phyloP scores from a whole-genome alignment of 257 asterid genomes.

The Cruciata laevipes region DNA sequence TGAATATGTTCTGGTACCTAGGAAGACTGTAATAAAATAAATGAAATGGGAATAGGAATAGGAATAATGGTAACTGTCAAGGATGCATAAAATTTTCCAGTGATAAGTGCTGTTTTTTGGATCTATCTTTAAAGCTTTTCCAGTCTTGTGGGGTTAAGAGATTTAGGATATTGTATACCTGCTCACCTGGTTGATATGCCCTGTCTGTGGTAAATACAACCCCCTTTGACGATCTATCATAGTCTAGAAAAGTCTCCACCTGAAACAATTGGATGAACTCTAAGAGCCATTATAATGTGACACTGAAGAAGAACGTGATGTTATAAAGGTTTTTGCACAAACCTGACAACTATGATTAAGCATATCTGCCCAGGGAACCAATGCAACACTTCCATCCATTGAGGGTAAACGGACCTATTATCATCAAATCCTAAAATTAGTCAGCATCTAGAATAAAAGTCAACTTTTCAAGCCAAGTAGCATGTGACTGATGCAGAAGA shows the following conservation, averaged over 20 bases:
- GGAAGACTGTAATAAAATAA: not conserved
- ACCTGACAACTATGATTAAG: slow-evolving; percentile 87
- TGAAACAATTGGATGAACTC: slow-evolving; percentile 25
- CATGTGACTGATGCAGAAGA: not conserved
- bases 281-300: slow-evolving; percentile 11
- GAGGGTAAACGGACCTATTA: slow-evolving; percentile 82
- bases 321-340: slow-evolving; percentile 13
- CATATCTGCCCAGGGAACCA: slow-evolving; percentile 99
- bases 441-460: not conserved
- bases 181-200: slow-evolving; percentile 98
- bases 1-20: not conserved
- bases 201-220: slow-evolving; percentile 86
- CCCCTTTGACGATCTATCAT: slow-evolving; percentile 80
- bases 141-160: slow-evolving; percentile 1
- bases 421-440: not conserved
- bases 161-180: slow-evolving; percentile 45
- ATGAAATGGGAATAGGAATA: not conserved
- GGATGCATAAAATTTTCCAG: not conserved
- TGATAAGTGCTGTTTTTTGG: not conserved
- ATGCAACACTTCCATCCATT: slow-evolving; percentile 77
- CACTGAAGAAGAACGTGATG: slow-evolving; percentile 12
- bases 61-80: not conserved
- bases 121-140: not conserved
- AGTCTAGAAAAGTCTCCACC: slow-evolving; percentile 89
- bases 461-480: not conserved